These are phyloP conservation scores for Colletotrichum phormii DNA, from an alignment of 2,329 filamentous ascomycete genomes.

Conservation along the genomic window DNA sequence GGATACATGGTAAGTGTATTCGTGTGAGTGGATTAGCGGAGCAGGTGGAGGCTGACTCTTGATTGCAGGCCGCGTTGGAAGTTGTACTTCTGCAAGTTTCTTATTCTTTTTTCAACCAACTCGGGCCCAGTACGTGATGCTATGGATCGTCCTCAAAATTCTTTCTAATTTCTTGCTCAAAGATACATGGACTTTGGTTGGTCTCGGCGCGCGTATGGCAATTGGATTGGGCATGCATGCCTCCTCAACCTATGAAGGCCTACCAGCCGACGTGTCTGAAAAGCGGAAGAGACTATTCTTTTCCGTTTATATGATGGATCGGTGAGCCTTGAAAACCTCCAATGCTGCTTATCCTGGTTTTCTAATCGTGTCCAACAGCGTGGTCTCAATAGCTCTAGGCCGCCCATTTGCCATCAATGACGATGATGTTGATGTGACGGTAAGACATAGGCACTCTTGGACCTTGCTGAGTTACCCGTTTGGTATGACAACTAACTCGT, in stretches of 20 bases:
- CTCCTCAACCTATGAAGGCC: constrained; percentile 46
- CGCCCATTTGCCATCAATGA: constrained; percentile 59
- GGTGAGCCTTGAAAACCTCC: constrained; percentile 38
- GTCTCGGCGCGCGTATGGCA: constrained; percentile 55
- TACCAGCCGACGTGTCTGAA: constrained; percentile 48
- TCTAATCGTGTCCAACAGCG: constrained; percentile 45
- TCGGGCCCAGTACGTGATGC: constrained; percentile 54
- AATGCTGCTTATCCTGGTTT: neutral
- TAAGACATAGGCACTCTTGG: constrained; percentile 31
- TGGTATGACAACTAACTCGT: neutral
- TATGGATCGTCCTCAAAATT: neutral
- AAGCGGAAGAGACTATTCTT: constrained; percentile 57
- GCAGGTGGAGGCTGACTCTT: neutral
- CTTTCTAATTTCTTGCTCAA: neutral
- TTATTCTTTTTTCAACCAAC: constrained; percentile 60
- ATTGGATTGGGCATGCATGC: constrained; percentile 56
- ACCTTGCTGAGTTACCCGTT: neutral
- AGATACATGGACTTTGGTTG: constrained; percentile 61
- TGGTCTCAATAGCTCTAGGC: constrained; percentile 54
- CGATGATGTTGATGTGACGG: constrained; percentile 56
- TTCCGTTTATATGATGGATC: constrained; percentile 62
- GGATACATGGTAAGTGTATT: constrained; percentile 51
- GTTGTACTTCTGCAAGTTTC: constrained; percentile 59
- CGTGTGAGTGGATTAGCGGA: neutral
- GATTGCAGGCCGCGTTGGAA: constrained; percentile 51